Evolutionary conservation across 768 basidiomycete species (phyloP).

Genomic region (Sistotremastrum niveocremeum): DNA sequence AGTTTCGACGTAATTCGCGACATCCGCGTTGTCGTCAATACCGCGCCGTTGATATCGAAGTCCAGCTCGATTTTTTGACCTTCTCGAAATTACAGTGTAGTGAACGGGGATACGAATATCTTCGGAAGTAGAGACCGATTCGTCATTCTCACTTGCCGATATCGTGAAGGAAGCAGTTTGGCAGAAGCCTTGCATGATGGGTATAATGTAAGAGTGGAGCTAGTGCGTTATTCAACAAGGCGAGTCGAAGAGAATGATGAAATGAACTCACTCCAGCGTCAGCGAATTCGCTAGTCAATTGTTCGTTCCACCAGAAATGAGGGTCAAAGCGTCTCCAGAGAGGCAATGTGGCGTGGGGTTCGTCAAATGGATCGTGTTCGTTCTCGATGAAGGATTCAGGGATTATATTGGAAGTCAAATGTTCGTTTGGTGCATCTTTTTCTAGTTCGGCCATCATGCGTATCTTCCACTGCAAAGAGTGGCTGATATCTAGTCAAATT

Average conservation of each 20-base stretch:
- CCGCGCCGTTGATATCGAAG: conserved; percentile 91
- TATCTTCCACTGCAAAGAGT: no score
- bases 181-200: conserved; percentile 89
- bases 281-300: conserved; percentile 69
- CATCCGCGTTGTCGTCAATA: conserved; percentile 83
- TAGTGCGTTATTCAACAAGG: conserved; percentile 14
- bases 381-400: conserved; percentile 10
- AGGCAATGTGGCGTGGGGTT: conserved; percentile 67
- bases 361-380: conserved; percentile 41
- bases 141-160: conserved; percentile 29
- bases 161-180: conserved; percentile 61
- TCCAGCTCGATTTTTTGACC: conserved; percentile 83
- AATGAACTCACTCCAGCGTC: conserved; percentile 61
- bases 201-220: conserved; percentile 76
- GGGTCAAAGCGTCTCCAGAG: conserved; percentile 85
- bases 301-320: conserved; percentile 96
- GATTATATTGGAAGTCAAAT: no score
- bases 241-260: not conserved
- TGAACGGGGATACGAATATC: conserved; percentile 37
- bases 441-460: no score
- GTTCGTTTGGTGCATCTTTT: no score
- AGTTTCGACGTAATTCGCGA: conserved; percentile 93
- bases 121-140: conserved; percentile 22
- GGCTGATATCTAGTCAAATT: no score
- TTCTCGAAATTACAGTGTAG: conserved; percentile 72